A percentile compares a stretch with the other conserved stretches of the same genome.
These are phyloP conservation scores for Alternaria atra DNA, from an alignment of 2,329 filamentous ascomycete genomes.

Conservation along the genomic window DNA sequence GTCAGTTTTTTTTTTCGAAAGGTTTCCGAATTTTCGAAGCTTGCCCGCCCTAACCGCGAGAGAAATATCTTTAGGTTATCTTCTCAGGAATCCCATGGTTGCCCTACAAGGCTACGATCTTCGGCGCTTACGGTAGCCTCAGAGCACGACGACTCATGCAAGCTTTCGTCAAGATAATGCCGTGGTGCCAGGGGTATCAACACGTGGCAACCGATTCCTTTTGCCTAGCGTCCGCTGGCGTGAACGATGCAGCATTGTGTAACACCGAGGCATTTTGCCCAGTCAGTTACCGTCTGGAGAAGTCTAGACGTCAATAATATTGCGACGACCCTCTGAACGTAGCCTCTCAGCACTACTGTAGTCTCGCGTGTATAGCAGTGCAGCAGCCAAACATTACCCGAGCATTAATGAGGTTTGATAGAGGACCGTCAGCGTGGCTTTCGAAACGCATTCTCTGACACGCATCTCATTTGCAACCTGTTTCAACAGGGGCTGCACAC, in stretches of 20 bases:
- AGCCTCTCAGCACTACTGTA: conserved; percentile 25
- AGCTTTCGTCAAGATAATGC: conserved; percentile 32
- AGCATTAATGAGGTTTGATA: conserved; percentile 4
- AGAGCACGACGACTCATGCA: conserved; percentile 42
- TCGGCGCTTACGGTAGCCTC: conserved; percentile 30
- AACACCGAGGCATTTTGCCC: conserved; percentile 15
- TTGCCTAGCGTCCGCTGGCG: conserved; percentile 44
- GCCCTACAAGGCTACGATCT: conserved; percentile 30
- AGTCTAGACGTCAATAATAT: conserved; percentile 1
- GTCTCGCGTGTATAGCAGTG: conserved; percentile 22
- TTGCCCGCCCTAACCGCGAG: conserved; percentile 20
- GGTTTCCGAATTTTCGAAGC: conserved; percentile 1
- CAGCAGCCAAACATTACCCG: conserved; percentile 24
- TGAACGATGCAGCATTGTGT: conserved; percentile 32
- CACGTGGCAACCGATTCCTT: conserved; percentile 45
- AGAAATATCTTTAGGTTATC: conserved; percentile 23
- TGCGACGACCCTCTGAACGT: conserved; percentile 6
- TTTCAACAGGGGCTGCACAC: conserved; percentile 32
- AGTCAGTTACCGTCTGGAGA: conserved; percentile 5
- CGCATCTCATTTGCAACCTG: conserved; percentile 33
- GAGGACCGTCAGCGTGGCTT: conserved; percentile 24
- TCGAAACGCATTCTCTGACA: conserved; percentile 29
- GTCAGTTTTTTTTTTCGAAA: conserved; percentile 7
- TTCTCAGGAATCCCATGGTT: conserved; percentile 19
- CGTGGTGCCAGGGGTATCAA: conserved; percentile 36